A percentile compares a stretch with the other conserved stretches of the same genome.
Conservation (phyloP, 2,329 filamentous ascomycete genomes). For the Colletotrichum zoysiae region DNA sequence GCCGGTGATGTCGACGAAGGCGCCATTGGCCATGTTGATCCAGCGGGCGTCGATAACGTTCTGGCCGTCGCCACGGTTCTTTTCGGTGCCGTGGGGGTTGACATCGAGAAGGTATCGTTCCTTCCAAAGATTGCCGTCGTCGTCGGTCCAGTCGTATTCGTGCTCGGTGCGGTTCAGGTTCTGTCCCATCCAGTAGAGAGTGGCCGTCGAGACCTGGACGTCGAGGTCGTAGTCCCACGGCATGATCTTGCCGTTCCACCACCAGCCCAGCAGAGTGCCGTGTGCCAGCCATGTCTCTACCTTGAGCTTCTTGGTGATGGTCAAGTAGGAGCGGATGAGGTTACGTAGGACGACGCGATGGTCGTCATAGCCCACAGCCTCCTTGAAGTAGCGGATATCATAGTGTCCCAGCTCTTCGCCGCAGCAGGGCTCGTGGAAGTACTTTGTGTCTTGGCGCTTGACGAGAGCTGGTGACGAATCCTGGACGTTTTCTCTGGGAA, state of each 20-base stretch:
- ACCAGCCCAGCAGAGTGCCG: conserved; percentile 87
- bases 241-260: conserved; percentile 85
- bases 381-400: conserved; percentile 77
- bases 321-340: conserved; percentile 81
- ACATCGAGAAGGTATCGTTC: conserved; percentile 79
- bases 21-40: conserved; percentile 81
- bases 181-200: conserved; percentile 73
- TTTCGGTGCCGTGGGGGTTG: conserved; percentile 76
- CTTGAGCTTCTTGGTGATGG: conserved; percentile 71
- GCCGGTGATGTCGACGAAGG: conserved; percentile 88
- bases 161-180: conserved; percentile 78
- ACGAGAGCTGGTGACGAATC: conserved; percentile 18
- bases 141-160: conserved; percentile 62
- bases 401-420: conserved; percentile 77
- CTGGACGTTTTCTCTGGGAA: conserved; percentile 9
- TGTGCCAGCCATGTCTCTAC: conserved; percentile 90
- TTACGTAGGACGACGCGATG: conserved; percentile 75
- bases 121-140: conserved; percentile 56
- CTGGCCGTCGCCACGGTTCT: conserved; percentile 73
- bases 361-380: conserved; percentile 73
- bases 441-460: conserved; percentile 58
- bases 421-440: conserved; percentile 75
- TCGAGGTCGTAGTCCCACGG: conserved; percentile 90
- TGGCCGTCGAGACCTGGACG: conserved; percentile 79
- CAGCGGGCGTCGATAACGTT: conserved; percentile 89